Evolutionary conservation across 176 grass and related monocot genomes (phyloP).

Genomic region (Neostapfia colusana): DNA sequence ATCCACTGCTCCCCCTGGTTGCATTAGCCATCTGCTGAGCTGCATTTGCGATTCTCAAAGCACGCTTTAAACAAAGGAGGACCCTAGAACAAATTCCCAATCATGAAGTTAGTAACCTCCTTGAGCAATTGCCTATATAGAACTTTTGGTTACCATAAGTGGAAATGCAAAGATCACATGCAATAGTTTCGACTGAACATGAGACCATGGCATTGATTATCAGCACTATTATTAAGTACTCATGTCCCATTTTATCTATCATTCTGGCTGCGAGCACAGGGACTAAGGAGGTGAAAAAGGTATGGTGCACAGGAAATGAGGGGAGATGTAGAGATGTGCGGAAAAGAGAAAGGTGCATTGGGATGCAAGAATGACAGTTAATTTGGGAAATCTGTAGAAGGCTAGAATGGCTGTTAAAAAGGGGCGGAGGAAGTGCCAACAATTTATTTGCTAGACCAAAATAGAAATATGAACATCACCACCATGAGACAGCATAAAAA

Average conservation of each 20-base stretch:
- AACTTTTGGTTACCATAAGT: conserved; percentile 7
- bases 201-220: neutral
- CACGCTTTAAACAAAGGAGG: conserved; percentile 95
- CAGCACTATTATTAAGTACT: neutral
- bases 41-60: conserved; percentile 95
- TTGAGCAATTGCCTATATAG: neutral
- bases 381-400: too few relatives aligned
- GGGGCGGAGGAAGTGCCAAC: neutral
- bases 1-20: conserved; percentile 73
- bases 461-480: neutral
- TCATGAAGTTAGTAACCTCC: conserved; percentile 9
- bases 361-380: too few relatives aligned
- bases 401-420: too few relatives aligned
- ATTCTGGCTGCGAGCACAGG: too few relatives aligned
- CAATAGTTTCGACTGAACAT: neutral
- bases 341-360: too few relatives aligned
- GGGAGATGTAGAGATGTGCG: too few relatives aligned
- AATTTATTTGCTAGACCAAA: conserved; percentile 17
- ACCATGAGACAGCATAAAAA: neutral
- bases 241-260: too few relatives aligned
- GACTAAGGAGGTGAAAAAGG: too few relatives aligned
- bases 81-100: conserved; percentile 57
- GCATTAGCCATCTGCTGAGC: conserved; percentile 91
- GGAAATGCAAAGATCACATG: neutral
- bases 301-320: too few relatives aligned